Conservation (phyloP, 495 filamentous ascomycete species). For the Aspergillus nidulans region DNA sequence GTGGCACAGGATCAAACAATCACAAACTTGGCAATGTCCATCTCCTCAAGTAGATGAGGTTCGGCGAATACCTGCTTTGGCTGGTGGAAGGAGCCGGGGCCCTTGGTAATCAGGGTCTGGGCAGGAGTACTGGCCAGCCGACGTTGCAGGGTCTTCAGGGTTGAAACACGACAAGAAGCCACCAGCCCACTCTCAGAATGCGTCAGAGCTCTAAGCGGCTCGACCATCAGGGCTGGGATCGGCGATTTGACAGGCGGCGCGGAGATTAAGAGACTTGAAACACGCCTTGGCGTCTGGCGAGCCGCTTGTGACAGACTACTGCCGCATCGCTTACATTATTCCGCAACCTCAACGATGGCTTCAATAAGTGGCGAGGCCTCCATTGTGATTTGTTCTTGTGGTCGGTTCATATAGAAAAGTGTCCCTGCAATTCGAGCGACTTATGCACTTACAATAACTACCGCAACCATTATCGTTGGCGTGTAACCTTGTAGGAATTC, state of each 20-base stretch:
- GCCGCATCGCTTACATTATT: neutral
- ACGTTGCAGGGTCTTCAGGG: neutral
- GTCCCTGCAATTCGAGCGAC: neutral
- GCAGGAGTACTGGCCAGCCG: neutral
- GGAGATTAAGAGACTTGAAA: slow-evolving; percentile 9
- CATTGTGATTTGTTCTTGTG: neutral
- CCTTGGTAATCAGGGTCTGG: neutral
- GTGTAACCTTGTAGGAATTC: neutral
- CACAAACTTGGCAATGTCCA: neutral
- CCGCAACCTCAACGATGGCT: neutral
- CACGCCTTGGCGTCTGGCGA: slow-evolving; percentile 11
- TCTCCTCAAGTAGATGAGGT: neutral
- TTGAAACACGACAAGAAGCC: slow-evolving; percentile 1
- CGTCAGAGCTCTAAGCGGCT: neutral
- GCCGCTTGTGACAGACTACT: slow-evolving; percentile 8
- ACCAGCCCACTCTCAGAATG: neutral
- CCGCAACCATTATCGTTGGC: neutral
- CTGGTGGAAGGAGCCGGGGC: neutral
- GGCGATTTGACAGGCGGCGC: neutral
- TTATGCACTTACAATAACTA: neutral
- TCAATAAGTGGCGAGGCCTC: neutral
- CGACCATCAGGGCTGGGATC: neutral
- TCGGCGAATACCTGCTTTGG: neutral
- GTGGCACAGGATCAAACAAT: slow-evolving; percentile 1
- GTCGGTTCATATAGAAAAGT: too few species aligned